Percentiles rank a stretch among this genome's conserved stretches.
These are phyloP conservation scores for Drosera spatulata DNA, from an alignment of 179 eudicot species.

Conservation along the genomic window DNA sequence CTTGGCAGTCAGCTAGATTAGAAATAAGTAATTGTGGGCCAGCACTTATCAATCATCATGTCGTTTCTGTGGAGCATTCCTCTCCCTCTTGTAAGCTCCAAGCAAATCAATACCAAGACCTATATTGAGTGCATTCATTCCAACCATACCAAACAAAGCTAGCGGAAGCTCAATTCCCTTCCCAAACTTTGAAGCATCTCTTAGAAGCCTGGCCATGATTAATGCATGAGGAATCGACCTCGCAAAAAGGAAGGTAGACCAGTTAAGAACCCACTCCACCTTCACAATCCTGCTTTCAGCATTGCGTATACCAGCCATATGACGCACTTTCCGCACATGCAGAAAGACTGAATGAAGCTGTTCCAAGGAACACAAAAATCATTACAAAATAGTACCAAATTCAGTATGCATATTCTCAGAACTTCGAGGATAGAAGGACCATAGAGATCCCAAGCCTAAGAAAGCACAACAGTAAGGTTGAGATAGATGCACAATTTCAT, in stretches of 20 bases:
- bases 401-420: not conserved
- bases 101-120: constrained; percentile 72
- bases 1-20: no score
- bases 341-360: constrained; percentile 86
- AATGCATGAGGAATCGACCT: constrained; percentile 55
- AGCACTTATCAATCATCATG: constrained; percentile 17
- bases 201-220: constrained; percentile 57
- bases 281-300: constrained; percentile 49
- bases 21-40: not conserved
- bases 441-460: no score
- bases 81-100: constrained; percentile 53
- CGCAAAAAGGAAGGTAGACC: constrained; percentile 57
- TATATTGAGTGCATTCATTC: constrained; percentile 68
- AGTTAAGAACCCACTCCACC: constrained; percentile 76
- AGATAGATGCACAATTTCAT: no score
- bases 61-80: constrained; percentile 11
- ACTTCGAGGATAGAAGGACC: no score
- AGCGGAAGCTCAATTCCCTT: constrained; percentile 80
- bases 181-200: constrained; percentile 68
- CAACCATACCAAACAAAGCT: constrained; percentile 75
- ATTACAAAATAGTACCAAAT: not conserved
- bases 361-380: not conserved
- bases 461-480: no score
- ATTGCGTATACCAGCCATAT: constrained; percentile 75
- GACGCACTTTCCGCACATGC: constrained; percentile 63